Percentiles rank a stretch among this genome's conserved stretches.
These are phyloP conservation scores for Pestalotiopsis sp. DNA, from an alignment of 2,329 filamentous ascomycete species.

Conservation along the genomic window DNA sequence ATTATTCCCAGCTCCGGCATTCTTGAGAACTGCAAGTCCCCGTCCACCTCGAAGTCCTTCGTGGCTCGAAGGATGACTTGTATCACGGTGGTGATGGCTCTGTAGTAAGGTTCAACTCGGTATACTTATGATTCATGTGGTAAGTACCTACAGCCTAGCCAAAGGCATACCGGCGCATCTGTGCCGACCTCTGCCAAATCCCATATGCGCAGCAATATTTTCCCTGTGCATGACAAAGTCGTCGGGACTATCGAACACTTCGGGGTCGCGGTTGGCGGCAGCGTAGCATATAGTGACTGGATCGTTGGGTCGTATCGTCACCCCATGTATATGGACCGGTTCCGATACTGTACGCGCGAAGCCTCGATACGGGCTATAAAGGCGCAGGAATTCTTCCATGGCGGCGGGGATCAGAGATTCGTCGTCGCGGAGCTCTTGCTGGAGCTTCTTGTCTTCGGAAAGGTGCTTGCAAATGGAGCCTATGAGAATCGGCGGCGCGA, in stretches of 20 bases:
- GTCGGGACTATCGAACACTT: conserved; percentile 21
- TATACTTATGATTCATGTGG: too few relatives aligned
- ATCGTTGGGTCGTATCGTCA: conserved; percentile 18
- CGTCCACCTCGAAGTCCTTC: conserved; percentile 19
- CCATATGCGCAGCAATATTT: conserved; percentile 21
- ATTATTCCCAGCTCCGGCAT: conserved; percentile 26
- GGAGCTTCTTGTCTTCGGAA: conserved; percentile 18
- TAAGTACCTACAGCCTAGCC: conserved; percentile 18
- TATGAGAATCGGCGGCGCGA: conserved; percentile 17
- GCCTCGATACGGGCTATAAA: conserved; percentile 23
- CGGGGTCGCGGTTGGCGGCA: conserved; percentile 22
- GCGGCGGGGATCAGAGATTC: conserved; percentile 22
- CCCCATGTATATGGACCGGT: conserved; percentile 9
- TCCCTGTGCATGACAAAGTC: conserved; percentile 20
- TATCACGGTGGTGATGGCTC: conserved; percentile 17
- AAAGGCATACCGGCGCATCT: conserved; percentile 24
- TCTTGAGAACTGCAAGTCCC: conserved; percentile 20
- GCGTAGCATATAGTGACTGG: conserved; percentile 22
- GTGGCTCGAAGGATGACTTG: conserved; percentile 18
- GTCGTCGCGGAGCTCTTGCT: conserved; percentile 17
- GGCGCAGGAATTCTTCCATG: conserved; percentile 23
- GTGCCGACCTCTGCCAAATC: conserved; percentile 22
- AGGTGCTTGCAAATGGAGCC: conserved; percentile 24
- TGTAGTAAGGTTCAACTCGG: not conserved
- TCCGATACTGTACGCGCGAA: conserved; percentile 1